A percentile compares a stretch with the other conserved stretches of the same genome.
Conservation (phyloP, 768 basidiomycete genomes). For the Podaxis sp. region DNA sequence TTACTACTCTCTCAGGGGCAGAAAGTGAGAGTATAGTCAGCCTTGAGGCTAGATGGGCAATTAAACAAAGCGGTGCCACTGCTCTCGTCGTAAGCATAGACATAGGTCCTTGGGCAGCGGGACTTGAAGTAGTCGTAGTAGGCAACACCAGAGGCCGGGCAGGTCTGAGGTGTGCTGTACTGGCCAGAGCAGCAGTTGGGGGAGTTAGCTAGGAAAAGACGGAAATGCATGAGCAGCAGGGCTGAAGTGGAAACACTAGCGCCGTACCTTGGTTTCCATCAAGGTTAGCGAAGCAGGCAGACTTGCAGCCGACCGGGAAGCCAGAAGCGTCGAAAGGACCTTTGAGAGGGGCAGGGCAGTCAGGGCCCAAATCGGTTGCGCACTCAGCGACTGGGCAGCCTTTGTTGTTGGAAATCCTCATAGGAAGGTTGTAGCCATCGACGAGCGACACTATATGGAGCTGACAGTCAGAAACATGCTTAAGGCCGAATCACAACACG, state of each 20-base stretch:
- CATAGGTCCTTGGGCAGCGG: constrained; percentile 49
- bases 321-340: constrained; percentile 55
- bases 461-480: background rate
- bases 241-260: background rate
- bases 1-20: constrained; percentile 36
- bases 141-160: constrained; percentile 46
- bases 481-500: background rate
- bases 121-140: constrained; percentile 43
- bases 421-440: constrained; percentile 64
- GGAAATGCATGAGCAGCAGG: background rate
- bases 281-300: constrained; percentile 49
- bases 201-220: constrained; percentile 43
- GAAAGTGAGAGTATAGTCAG: constrained; percentile 52
- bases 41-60: constrained; percentile 38
- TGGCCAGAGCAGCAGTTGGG: constrained; percentile 65
- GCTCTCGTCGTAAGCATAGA: constrained; percentile 56
- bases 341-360: constrained; percentile 52
- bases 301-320: constrained; percentile 59
- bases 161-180: constrained; percentile 51
- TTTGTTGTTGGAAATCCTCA: constrained; percentile 54
- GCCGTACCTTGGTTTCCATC: constrained; percentile 40
- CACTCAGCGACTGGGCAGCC: constrained; percentile 58
- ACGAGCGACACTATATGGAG: constrained; percentile 57
- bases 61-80: constrained; percentile 54
- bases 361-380: constrained; percentile 58